phyloP scores from a whole-genome alignment of 441 rosid genomes.

The Erodium texanum region DNA sequence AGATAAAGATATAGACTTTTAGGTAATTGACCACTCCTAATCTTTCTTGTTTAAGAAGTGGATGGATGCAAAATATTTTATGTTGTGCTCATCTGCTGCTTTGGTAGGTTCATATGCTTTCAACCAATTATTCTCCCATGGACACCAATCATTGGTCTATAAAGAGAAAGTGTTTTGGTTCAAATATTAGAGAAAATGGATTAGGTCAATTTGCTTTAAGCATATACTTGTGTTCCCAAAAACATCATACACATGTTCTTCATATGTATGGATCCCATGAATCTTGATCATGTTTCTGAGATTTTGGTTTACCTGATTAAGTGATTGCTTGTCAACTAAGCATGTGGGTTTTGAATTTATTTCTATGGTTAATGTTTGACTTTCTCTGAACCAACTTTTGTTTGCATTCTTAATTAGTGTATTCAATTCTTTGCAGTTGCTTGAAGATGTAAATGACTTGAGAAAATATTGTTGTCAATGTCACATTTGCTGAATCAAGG shows the following conservation, averaged over 20 bases:
- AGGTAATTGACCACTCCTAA: slow-evolving; percentile 27
- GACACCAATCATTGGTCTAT: slow-evolving; percentile 37
- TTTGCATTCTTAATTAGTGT: background rate
- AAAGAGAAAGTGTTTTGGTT: slow-evolving; percentile 22
- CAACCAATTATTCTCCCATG: slow-evolving; percentile 29
- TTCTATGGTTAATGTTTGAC: background rate
- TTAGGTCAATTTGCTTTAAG: slow-evolving; percentile 27
- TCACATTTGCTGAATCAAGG: background rate
- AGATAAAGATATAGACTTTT: slow-evolving; percentile 11
- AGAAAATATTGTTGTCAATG: slow-evolving; percentile 3
- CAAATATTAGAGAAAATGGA: slow-evolving; percentile 21
- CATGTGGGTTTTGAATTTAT: slow-evolving; percentile 11
- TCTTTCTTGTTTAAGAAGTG: slow-evolving; percentile 14
- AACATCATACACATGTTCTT: slow-evolving; percentile 27
- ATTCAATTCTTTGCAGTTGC: background rate
- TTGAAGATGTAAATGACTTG: slow-evolving; percentile 1
- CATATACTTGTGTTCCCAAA: slow-evolving; percentile 25
- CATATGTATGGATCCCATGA: slow-evolving; percentile 22
- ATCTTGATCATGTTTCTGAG: slow-evolving; percentile 21
- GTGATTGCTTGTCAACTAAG: slow-evolving; percentile 33
- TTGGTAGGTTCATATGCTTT: slow-evolving; percentile 29
- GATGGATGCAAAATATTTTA: slow-evolving; percentile 16
- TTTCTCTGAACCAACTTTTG: slow-evolving; percentile 10
- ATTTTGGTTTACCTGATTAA: slow-evolving; percentile 19
- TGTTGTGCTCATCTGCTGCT: slow-evolving; percentile 33